Evolutionary conservation across 306 rosid genomes (phyloP), one percentile per base, ranked within the genome.

Genomic region (Fagus sylvatica): DNA sequence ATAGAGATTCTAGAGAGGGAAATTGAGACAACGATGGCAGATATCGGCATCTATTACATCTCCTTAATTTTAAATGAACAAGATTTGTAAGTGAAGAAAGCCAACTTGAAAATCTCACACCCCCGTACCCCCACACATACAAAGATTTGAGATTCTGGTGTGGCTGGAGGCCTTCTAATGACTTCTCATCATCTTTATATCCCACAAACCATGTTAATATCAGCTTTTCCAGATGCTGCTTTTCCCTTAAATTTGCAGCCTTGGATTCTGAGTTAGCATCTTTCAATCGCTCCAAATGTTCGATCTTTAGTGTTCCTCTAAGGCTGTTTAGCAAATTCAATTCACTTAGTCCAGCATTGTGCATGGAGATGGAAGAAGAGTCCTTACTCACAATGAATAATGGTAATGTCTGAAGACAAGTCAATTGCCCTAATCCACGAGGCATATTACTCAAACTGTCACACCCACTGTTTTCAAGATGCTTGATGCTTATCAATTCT

Each of bases 371-470:
- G 41, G 41, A 39, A 39, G 49, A 11, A 43, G 49, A 2, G 11
- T 3, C 41, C 0, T 19, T 42, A 48, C 48, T 30, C 16, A 77
- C 1, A 1, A 69, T 39, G 68, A 70, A 77, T 0, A 11, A 1
- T 42, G 75, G 6, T 2, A 77, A 5, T 16, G 34, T 69, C 30
- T 77, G 75, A 69, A 77, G 81, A 56, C 39, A 65, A 33, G 75
- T 56, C 39, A 69, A 30, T 9, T 42, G 32, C 2, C 70, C 75
- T 41, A 69, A 41, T 0, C 81, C 49, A 69, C 6, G 10, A 32
- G 69, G 75, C 70, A 59, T 59, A 59, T 59, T 57, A 40, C 32
- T 1, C 33, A 77, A 46, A n/a, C n/a, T n/a, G n/a, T n/a, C n/a
- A n/a, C n/a, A n/a, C n/a, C n/a, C n/a, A n/a, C n/a, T n/a, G n/a